Conservation (phyloP, 2,329 filamentous ascomycete species). For the Penicillium griseofulvum region DNA sequence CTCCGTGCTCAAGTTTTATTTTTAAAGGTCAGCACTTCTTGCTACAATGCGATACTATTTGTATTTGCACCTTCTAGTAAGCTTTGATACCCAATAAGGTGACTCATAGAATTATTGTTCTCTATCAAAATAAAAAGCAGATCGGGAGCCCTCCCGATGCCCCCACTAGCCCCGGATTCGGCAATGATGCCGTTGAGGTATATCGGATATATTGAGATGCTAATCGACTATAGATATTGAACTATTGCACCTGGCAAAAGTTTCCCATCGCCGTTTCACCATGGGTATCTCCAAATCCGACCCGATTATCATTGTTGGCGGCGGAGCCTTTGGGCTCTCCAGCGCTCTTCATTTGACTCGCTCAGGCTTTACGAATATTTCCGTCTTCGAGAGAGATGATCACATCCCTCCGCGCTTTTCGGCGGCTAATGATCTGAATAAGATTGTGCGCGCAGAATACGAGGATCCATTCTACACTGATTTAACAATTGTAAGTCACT, state of each 20-base stretch:
- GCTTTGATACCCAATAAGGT: too few relatives aligned
- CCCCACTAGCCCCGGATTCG: background rate
- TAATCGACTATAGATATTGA: conserved; percentile 8
- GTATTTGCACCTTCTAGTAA: too few relatives aligned
- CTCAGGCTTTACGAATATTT: conserved; percentile 48
- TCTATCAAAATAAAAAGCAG: background rate
- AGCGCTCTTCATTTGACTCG: conserved; percentile 49
- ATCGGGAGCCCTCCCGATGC: conserved; percentile 16
- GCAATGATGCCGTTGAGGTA: conserved; percentile 1
- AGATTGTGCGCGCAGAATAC: conserved; percentile 60
- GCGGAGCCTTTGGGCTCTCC: conserved; percentile 53
- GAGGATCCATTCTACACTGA: conserved; percentile 58
- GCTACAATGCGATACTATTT: too few relatives aligned
- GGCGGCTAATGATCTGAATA: conserved; percentile 61
- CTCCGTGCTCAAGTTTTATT: too few relatives aligned
- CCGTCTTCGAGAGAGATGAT: conserved; percentile 48
- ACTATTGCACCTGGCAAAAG: background rate
- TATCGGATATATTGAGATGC: background rate
- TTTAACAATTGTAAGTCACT: conserved; percentile 48
- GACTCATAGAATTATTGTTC: too few relatives aligned
- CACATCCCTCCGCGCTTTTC: conserved; percentile 52
- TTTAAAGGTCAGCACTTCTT: too few relatives aligned
- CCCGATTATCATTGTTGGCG: conserved; percentile 42
- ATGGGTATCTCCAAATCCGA: conserved; percentile 23
- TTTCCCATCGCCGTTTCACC: background rate